Percentiles rank a stretch among this genome's conserved stretches.
These are phyloP conservation scores for Phycomyces nitens DNA, from an alignment of 192 early-diverging fungal genomes.

Conservation along the genomic window DNA sequence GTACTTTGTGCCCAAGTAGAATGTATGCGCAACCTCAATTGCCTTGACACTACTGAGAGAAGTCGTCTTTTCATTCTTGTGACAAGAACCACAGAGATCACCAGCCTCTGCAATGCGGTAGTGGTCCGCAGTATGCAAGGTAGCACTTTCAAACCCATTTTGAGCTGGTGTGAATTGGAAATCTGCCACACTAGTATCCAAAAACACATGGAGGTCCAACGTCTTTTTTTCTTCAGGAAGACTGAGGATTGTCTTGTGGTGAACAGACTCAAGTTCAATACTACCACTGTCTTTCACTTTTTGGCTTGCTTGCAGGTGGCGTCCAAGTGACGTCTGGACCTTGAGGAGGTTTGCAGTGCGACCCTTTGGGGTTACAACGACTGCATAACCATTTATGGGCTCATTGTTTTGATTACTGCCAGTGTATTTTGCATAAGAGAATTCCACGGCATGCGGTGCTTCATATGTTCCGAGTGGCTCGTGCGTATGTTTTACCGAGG, in stretches of 20 bases:
- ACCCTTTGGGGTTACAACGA: constrained; percentile 5
- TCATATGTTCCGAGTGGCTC: not conserved
- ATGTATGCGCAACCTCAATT: constrained; percentile 88
- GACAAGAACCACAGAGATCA: constrained; percentile 47
- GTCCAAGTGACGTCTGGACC: constrained; percentile 6
- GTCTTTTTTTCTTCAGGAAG: not conserved
- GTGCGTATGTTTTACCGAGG: not conserved
- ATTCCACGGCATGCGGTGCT: not conserved
- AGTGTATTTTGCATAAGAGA: not conserved
- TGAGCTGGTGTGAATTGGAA: constrained; percentile 11
- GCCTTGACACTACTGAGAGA: constrained; percentile 46
- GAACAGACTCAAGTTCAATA: not conserved
- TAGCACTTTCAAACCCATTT: not conserved
- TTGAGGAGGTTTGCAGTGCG: constrained; percentile 17
- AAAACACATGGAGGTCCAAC: constrained; percentile 9
- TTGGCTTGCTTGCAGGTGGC: not conserved
- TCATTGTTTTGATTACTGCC: not conserved
- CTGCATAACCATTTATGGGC: not conserved
- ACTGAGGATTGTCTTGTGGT: not conserved
- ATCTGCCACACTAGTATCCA: constrained; percentile 15
- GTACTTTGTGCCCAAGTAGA: constrained; percentile 87
- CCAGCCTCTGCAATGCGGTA: constrained; percentile 44
- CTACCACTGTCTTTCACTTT: not conserved
- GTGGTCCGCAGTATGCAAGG: constrained; percentile 30
- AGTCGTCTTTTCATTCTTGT: constrained; percentile 3